These are phyloP conservation scores for Phaseolus lunatus DNA, from an alignment of 306 rosid genomes.

Conservation along the genomic window DNA sequence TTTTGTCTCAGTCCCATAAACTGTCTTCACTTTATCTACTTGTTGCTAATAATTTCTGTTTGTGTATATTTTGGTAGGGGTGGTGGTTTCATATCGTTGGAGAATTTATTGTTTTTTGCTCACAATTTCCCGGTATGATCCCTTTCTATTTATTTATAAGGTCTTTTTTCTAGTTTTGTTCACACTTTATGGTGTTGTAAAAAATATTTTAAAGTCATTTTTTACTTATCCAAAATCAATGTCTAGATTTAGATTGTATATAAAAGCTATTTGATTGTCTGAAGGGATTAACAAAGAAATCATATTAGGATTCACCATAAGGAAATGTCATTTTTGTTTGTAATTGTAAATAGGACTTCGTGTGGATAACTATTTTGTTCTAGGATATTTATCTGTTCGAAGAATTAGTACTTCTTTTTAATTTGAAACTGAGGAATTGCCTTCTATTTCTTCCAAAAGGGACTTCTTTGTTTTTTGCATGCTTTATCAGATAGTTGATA, in stretches of 20 bases:
- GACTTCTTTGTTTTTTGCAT: constrained; percentile 4
- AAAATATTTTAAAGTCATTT: constrained; percentile 32
- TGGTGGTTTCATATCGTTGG: constrained; percentile 98
- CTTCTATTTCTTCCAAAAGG: not conserved
- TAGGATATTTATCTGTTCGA: not conserved
- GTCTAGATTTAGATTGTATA: constrained; percentile 6
- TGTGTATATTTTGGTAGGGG: constrained; percentile 74
- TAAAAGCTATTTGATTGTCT: constrained; percentile 15
- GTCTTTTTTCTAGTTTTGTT: constrained; percentile 38
- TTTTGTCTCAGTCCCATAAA: constrained; percentile 20
- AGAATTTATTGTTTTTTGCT: constrained; percentile 91
- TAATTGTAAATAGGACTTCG: not conserved
- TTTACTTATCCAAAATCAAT: constrained; percentile 22
- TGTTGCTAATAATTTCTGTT: constrained; percentile 43
- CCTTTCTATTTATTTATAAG: constrained; percentile 26
- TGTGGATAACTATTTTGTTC: constrained; percentile 17
- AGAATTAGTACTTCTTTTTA: constrained; percentile 5
- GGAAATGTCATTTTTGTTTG: not conserved
- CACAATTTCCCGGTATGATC: constrained; percentile 81
- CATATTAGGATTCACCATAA: constrained; percentile 25
- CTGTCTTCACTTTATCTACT: constrained; percentile 16
- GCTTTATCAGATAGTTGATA: not conserved
- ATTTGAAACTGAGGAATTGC: constrained; percentile 1
- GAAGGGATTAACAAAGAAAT: not conserved
- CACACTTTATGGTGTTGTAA: constrained; percentile 5